These are phyloP conservation scores for Funneliformis mosseae DNA, from an alignment of 192 early-diverging fungal genomes.

Conservation along the genomic window DNA sequence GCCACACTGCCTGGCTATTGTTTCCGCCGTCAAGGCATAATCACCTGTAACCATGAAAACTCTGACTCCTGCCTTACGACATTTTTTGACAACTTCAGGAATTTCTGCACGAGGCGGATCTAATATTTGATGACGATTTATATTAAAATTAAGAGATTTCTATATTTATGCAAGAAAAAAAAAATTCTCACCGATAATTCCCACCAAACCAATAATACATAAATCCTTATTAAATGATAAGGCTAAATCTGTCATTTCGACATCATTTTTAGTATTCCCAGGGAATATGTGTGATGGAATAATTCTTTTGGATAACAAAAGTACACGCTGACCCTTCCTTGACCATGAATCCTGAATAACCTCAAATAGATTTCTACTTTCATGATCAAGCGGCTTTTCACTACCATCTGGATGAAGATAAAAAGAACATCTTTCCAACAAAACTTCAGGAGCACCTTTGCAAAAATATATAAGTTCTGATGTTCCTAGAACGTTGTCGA, in stretches of 20 bases:
- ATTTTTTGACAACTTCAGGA: constrained; percentile 57
- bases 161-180: neutral
- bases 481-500: constrained; percentile 36
- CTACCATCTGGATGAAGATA: constrained; percentile 42
- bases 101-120: constrained; percentile 87
- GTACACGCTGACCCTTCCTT: constrained; percentile 58
- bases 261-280: constrained; percentile 13
- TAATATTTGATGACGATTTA: neutral
- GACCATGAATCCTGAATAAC: constrained; percentile 59
- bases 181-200: constrained; percentile 51
- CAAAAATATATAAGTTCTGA: constrained; percentile 45
- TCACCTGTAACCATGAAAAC: constrained; percentile 91
- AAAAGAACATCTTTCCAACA: constrained; percentile 56
- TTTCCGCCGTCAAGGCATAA: constrained; percentile 73
- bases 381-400: constrained; percentile 43
- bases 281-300: neutral
- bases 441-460: constrained; percentile 83
- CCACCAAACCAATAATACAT: constrained; percentile 72
- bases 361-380: constrained; percentile 38
- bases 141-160: too few relatives aligned
- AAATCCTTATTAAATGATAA: constrained; percentile 46
- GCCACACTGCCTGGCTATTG: constrained; percentile 76
- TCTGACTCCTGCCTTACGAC: constrained; percentile 66
- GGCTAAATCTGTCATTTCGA: constrained; percentile 37
- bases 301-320: constrained; percentile 41